Conservation (phyloP, 2,329 filamentous ascomycete species). For the Aspergillus sojae region DNA sequence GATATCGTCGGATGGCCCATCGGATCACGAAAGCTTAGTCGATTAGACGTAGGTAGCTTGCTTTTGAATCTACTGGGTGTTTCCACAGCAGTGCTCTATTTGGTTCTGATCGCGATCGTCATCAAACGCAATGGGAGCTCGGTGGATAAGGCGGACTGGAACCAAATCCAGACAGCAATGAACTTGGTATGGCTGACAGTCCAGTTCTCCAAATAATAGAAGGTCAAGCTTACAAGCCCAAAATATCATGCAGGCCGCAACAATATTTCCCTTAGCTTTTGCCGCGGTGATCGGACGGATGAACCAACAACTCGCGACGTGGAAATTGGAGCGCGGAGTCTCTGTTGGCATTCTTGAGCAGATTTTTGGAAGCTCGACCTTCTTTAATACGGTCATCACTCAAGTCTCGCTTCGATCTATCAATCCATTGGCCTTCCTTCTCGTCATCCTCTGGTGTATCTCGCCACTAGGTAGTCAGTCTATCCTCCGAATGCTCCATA, state of each 20-base stretch:
- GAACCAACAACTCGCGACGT: conserved; percentile 1
- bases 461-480: conserved; percentile 6
- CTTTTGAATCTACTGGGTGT: too few relatives aligned
- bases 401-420: neutral
- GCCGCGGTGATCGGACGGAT: conserved; percentile 1
- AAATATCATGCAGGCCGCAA: neutral
- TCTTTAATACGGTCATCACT: neutral
- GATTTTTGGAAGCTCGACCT: neutral
- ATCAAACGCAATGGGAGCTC: too few relatives aligned
- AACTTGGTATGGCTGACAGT: too few relatives aligned
- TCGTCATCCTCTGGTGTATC: conserved; percentile 1
- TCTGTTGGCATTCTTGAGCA: neutral
- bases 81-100: too few relatives aligned
- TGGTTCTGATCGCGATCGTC: too few relatives aligned
- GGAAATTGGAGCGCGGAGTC: neutral
- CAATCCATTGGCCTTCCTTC: neutral
- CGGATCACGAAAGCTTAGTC: too few relatives aligned
- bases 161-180: too few relatives aligned
- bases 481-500: conserved; percentile 1
- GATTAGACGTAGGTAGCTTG: too few relatives aligned
- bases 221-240: too few relatives aligned
- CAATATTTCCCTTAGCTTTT: conserved; percentile 1
- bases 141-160: too few relatives aligned
- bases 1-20: too few relatives aligned
- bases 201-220: too few relatives aligned